These are phyloP conservation scores for Trichosporon ovoides DNA, from an alignment of 1,284 basidiomycete genomes.

Conservation along the genomic window DNA sequence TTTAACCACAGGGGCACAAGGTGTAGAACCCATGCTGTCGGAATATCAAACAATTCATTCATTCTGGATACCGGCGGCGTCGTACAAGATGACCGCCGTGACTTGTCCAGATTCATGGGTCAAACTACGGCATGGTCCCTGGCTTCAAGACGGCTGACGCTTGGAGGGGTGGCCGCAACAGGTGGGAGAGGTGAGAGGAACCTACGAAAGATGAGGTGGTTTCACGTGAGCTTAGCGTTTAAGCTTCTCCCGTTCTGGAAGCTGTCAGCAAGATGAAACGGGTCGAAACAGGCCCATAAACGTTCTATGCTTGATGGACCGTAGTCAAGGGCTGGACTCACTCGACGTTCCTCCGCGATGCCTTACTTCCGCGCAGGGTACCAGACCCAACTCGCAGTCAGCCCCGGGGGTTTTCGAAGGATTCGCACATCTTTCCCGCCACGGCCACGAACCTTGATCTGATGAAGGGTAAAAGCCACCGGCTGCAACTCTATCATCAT, in stretches of 20 bases:
- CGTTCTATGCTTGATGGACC: slow-evolving; percentile 1
- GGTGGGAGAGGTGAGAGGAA: no score
- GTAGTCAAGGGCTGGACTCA: not conserved
- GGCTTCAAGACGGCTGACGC: not conserved
- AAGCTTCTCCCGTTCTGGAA: slow-evolving; percentile 5
- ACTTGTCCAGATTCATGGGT: not conserved
- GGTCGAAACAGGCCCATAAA: not conserved
- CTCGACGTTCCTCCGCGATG: not conserved
- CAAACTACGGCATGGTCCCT: not conserved
- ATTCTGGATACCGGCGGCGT: not conserved
- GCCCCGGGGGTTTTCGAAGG: no score
- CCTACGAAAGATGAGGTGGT: no score
- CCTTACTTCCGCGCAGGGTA: no score
- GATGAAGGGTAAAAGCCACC: not conserved
- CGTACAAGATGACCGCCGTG: not conserved
- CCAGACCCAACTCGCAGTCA: no score
- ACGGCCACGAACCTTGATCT: not conserved
- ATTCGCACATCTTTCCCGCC: no score
- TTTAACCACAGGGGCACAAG: no score
- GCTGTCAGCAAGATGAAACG: not conserved
- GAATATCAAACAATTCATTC: no score
- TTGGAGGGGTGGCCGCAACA: no score
- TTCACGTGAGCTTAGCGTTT: slow-evolving; percentile 4
- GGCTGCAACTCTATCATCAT: slow-evolving; percentile 1
- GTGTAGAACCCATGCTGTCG: no score